Evolutionary conservation across 2,329 filamentous ascomycete species (phyloP).

Genomic region (Diaporthe velutina): DNA sequence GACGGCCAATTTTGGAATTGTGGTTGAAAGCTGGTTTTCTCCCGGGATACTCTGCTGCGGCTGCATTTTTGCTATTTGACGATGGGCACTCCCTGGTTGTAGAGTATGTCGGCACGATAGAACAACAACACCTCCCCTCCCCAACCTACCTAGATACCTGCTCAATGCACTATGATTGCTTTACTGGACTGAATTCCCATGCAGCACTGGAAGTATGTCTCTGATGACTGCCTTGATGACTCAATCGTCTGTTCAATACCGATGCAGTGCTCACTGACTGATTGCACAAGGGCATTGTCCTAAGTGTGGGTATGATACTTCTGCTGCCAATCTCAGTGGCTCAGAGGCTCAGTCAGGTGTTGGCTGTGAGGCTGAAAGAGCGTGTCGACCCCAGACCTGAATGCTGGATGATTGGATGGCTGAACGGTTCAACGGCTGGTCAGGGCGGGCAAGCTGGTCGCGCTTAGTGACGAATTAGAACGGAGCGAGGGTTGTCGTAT

Average conservation of each 20-base stretch:
- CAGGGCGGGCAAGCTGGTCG: conserved; percentile 13
- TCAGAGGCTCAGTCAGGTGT: background rate
- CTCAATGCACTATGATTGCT: background rate
- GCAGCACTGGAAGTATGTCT: background rate
- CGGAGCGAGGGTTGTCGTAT: background rate
- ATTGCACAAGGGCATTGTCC: no score
- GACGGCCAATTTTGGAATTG: background rate
- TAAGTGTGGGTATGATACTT: background rate
- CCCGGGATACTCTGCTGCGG: conserved; percentile 1
- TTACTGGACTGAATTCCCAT: background rate
- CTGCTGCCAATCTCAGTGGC: background rate
- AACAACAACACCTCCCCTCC: background rate
- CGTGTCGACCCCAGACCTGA: background rate
- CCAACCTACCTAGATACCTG: background rate
- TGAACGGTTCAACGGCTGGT: conserved; percentile 6
- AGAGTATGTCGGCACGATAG: conserved; percentile 9
- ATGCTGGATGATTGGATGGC: conserved; percentile 4
- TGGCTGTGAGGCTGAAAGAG: conserved; percentile 34
- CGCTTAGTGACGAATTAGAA: conserved; percentile 29
- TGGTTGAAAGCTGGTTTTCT: background rate
- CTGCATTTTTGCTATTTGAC: conserved; percentile 9
- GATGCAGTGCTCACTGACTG: background rate
- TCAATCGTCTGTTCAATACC: background rate
- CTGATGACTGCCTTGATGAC: background rate
- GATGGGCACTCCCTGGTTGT: conserved; percentile 8